phyloP scores from a whole-genome alignment of 352 stramenopile species.

The Globisporangium middletonii region DNA sequence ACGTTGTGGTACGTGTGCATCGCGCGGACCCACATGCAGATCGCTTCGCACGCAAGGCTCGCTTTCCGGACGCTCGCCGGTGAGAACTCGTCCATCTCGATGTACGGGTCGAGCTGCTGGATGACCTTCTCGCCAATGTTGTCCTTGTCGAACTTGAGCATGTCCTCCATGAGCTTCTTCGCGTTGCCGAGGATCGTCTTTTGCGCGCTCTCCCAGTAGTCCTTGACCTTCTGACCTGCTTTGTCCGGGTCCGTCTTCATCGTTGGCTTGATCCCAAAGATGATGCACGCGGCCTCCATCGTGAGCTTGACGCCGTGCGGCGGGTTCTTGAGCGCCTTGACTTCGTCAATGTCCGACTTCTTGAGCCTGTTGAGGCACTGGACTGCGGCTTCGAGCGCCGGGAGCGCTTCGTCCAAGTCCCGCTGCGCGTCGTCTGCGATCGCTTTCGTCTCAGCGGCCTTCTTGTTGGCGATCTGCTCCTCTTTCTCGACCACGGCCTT shows the following conservation, averaged over 20 bases:
- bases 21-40: conserved; percentile 92
- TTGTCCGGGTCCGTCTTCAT: conserved; percentile 89
- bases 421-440: conserved; percentile 91
- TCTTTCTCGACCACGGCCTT: conserved; percentile 89
- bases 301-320: conserved; percentile 83
- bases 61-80: conserved; percentile 86
- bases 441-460: conserved; percentile 89
- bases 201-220: conserved; percentile 87
- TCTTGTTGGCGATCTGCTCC: conserved; percentile 89
- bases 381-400: conserved; percentile 88
- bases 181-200: conserved; percentile 83
- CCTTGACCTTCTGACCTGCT: conserved; percentile 85
- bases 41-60: conserved; percentile 88
- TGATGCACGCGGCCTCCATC: conserved; percentile 92
- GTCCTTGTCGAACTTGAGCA: conserved; percentile 89
- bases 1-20: conserved; percentile 94
- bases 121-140: conserved; percentile 87
- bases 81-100: conserved; percentile 90
- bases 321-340: conserved; percentile 87
- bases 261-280: conserved; percentile 91
- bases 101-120: conserved; percentile 85
- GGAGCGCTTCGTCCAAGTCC: conserved; percentile 90
- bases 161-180: conserved; percentile 88
- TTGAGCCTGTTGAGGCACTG: conserved; percentile 90
- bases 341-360: conserved; percentile 93